Evolutionary conservation across 805 yeast species (phyloP).

Genomic region (Lachancea thermotolerans): DNA sequence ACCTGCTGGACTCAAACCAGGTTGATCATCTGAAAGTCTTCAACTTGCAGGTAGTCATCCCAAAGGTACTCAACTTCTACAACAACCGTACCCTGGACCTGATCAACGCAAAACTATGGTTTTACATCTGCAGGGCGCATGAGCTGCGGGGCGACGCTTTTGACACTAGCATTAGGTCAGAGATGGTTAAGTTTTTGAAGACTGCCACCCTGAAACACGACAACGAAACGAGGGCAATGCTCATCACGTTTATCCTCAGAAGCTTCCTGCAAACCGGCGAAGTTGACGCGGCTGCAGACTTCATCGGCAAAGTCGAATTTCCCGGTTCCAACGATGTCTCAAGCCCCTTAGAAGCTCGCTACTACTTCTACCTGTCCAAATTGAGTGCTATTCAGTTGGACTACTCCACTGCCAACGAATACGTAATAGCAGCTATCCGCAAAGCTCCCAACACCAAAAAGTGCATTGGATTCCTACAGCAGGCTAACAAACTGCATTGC

Average conservation of each 20-base stretch:
- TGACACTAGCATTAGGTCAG: slow-evolving; percentile 55
- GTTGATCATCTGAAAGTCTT: slow-evolving; percentile 45
- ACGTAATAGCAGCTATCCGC: slow-evolving; percentile 88
- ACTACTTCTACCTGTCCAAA: slow-evolving; percentile 84
- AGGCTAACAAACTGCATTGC: slow-evolving; percentile 81
- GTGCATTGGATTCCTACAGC: slow-evolving; percentile 82
- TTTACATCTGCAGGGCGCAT: slow-evolving; percentile 71
- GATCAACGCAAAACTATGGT: slow-evolving; percentile 88
- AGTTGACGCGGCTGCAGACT: slow-evolving; percentile 78
- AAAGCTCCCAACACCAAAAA: slow-evolving; percentile 88
- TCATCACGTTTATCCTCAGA: slow-evolving; percentile 80
- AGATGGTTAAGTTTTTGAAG: slow-evolving; percentile 67
- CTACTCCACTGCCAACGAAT: slow-evolving; percentile 85
- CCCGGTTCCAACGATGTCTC: slow-evolving; percentile 64
- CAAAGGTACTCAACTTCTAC: slow-evolving; percentile 47
- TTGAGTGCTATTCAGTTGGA: slow-evolving; percentile 88
- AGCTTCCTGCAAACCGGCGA: slow-evolving; percentile 73
- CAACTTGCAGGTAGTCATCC: slow-evolving; percentile 44
- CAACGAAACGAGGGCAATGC: slow-evolving; percentile 80
- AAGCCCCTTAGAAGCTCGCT: slow-evolving; percentile 85
- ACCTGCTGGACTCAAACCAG: slow-evolving; percentile 57
- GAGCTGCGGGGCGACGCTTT: slow-evolving; percentile 44
- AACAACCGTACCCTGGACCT: slow-evolving; percentile 82
- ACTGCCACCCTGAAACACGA: slow-evolving; percentile 90
- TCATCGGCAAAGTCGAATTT: slow-evolving; percentile 82